Conservation (phyloP, 257 asterid species). For the Przewalskia tangutica region DNA sequence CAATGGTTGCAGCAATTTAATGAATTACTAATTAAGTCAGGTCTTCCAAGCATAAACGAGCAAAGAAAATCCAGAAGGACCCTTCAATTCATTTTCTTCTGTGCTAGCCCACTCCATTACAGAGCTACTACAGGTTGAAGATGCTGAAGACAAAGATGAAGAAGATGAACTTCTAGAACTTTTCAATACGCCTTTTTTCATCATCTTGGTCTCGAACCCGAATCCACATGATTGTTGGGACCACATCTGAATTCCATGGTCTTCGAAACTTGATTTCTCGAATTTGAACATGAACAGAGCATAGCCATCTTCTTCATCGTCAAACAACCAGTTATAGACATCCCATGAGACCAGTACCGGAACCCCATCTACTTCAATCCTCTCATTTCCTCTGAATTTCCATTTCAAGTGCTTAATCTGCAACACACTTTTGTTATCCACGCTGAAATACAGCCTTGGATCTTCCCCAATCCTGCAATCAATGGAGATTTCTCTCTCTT, state of each 20-base stretch:
- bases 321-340: conserved; percentile 45
- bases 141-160: conserved; percentile 43
- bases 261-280: conserved; percentile 3
- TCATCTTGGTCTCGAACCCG: conserved; percentile 41
- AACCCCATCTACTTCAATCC: conserved; percentile 37
- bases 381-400: conserved; percentile 63
- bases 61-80: conserved; percentile 42
- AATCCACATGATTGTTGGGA: conserved; percentile 30
- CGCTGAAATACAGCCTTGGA: conserved; percentile 24
- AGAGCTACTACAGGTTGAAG: conserved; percentile 43
- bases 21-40: neutral
- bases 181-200: conserved; percentile 31
- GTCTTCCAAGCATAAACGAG: conserved; percentile 56
- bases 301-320: conserved; percentile 30
- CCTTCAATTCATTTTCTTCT: conserved; percentile 46
- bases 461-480: conserved; percentile 28
- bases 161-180: conserved; percentile 36
- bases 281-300: conserved; percentile 52
- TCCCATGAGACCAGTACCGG: conserved; percentile 48
- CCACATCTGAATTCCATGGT: conserved; percentile 10
- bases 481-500: too few relatives aligned
- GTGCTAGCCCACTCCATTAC: conserved; percentile 63
- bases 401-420: conserved; percentile 48
- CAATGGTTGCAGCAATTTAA: neutral
- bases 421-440: conserved; percentile 29